Percentiles rank a stretch among this genome's conserved stretches.
Evolutionary conservation across 2,329 filamentous ascomycete genomes (phyloP).

Genomic region (Fusarium annulatum): DNA sequence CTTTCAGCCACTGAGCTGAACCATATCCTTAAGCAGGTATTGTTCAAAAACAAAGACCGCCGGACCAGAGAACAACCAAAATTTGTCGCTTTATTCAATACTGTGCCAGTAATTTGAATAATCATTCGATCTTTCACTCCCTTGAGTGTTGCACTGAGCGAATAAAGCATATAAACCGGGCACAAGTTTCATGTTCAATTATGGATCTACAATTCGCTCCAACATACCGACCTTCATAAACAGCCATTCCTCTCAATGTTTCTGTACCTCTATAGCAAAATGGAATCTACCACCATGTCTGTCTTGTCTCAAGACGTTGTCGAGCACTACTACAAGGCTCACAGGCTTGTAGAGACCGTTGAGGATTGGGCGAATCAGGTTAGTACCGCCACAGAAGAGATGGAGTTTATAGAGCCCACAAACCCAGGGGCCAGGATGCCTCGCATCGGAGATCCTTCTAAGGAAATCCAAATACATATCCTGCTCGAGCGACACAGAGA

Average conservation of each 20-base stretch:
- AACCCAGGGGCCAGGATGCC: background rate
- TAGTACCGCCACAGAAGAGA: background rate
- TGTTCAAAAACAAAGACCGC: background rate
- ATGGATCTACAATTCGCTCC: background rate
- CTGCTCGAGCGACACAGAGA: background rate
- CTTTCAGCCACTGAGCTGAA: background rate
- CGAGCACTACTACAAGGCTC: background rate
- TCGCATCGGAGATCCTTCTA: background rate
- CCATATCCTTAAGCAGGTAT: background rate
- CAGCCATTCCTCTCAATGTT: background rate
- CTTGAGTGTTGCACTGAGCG: accelerated
- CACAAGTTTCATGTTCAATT: background rate
- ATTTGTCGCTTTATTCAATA: accelerated
- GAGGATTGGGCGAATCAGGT: background rate
- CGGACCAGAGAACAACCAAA: background rate
- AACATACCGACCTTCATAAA: no score
- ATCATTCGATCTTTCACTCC: accelerated
- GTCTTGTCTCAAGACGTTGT: background rate
- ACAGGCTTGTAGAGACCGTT: background rate
- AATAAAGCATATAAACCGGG: background rate
- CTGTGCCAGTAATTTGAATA: accelerated
- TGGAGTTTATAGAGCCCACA: background rate
- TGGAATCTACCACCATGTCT: accelerated
- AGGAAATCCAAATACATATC: background rate
- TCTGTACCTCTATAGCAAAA: background rate